Percentiles rank a stretch among this genome's conserved stretches.
Evolutionary conservation across 116 monocot genomes (phyloP).

Genomic region (Trichopus zeylanicus): DNA sequence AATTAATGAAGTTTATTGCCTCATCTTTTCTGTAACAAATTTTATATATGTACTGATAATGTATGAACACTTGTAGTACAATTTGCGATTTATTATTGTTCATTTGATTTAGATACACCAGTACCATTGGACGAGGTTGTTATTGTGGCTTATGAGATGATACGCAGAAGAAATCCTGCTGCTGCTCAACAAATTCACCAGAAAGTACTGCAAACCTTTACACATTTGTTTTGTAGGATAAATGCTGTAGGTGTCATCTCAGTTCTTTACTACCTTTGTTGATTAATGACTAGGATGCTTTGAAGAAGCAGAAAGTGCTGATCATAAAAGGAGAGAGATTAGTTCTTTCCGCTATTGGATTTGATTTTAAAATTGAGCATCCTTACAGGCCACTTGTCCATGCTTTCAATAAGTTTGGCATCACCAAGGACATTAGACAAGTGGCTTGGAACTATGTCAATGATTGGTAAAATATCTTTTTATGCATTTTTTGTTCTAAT

Average conservation of each 20-base stretch:
- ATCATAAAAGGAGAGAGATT: slow-evolving; percentile 36
- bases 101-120: slow-evolving; percentile 34
- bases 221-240: background rate
- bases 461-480: slow-evolving; percentile 27
- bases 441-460: slow-evolving; percentile 46
- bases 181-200: slow-evolving; percentile 14
- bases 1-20: background rate
- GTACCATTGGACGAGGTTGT: slow-evolving; percentile 24
- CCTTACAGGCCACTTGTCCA: slow-evolving; percentile 38
- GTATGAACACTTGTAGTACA: slow-evolving; percentile 44
- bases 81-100: no score
- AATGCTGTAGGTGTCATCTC: no score
- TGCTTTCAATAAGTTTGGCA: slow-evolving; percentile 26
- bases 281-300: slow-evolving; percentile 13
- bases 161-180: slow-evolving; percentile 16
- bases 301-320: slow-evolving; percentile 25
- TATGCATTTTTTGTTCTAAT: background rate
- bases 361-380: slow-evolving; percentile 40
- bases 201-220: slow-evolving; percentile 14
- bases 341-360: slow-evolving; percentile 25
- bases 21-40: no score
- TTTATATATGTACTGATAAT: slow-evolving; percentile 35
- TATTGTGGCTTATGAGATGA: slow-evolving; percentile 28
- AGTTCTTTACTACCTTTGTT: background rate
- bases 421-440: slow-evolving; percentile 26